phyloP scores from a whole-genome alignment of 1,284 basidiomycete genomes.

The Serendipita sp. region DNA sequence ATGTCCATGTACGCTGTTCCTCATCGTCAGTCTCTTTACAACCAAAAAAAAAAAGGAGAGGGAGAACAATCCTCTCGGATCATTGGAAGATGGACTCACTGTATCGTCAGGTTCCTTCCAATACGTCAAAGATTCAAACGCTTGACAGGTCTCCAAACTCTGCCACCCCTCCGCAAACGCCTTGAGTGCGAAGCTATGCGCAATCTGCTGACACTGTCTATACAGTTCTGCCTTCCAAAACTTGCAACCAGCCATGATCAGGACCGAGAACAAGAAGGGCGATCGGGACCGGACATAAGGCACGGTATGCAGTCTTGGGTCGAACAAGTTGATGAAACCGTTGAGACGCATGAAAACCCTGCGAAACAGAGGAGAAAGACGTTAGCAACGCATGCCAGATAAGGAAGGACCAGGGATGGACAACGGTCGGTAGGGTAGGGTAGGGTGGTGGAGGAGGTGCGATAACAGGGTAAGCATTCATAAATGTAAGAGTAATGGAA shows the following conservation, averaged over 20 bases:
- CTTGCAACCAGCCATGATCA: slow-evolving; percentile 72
- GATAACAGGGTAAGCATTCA: not conserved
- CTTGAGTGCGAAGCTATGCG: slow-evolving; percentile 53
- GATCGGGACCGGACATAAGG: slow-evolving; percentile 58
- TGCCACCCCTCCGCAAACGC: slow-evolving; percentile 66
- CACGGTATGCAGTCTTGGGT: slow-evolving; percentile 60
- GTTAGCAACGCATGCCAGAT: not conserved
- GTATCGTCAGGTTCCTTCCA: slow-evolving; percentile 76
- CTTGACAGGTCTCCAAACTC: slow-evolving; percentile 68
- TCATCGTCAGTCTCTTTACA: not conserved
- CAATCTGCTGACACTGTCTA: slow-evolving; percentile 49
- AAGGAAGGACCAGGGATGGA: slow-evolving; percentile 16
- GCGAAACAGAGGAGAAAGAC: not conserved
- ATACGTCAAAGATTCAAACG: slow-evolving; percentile 70
- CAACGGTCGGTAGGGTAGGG: too few relatives aligned
- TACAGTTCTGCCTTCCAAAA: slow-evolving; percentile 64
- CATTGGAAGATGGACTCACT: slow-evolving; percentile 25
- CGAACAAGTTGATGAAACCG: slow-evolving; percentile 73
- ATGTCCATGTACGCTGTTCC: slow-evolving; percentile 61
- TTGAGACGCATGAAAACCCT: slow-evolving; percentile 61
- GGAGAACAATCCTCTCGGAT: not conserved
- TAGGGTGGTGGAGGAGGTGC: too few relatives aligned
- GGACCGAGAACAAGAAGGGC: slow-evolving; percentile 66
- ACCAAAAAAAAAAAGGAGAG: not conserved
- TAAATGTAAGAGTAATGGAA: not conserved